Percentiles rank a stretch among this genome's conserved stretches.
Conservation (phyloP, 2,329 filamentous ascomycete genomes). For the Erysiphe pulchra region DNA sequence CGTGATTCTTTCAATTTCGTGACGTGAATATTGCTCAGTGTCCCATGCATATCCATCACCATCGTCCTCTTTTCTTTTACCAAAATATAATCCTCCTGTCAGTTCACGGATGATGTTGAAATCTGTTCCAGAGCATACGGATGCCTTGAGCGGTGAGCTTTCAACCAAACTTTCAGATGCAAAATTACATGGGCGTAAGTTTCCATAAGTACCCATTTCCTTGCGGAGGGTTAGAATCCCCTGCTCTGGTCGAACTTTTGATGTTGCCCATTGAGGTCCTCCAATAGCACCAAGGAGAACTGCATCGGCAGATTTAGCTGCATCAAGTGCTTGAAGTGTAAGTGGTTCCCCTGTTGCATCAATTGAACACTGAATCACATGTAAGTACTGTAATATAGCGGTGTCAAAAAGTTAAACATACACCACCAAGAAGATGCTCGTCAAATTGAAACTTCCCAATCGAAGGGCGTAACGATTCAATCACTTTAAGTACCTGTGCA, state of each 20-base stretch:
- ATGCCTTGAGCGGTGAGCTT: conserved; percentile 63
- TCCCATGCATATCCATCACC: conserved; percentile 54
- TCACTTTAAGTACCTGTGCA: conserved; percentile 46
- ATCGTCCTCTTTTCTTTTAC: conserved; percentile 58
- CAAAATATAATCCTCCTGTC: conserved; percentile 88
- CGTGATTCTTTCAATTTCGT: conserved; percentile 72
- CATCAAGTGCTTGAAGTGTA: conserved; percentile 57
- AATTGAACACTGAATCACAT: conserved; percentile 47
- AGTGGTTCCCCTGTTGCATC: conserved; percentile 54
- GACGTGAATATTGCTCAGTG: conserved; percentile 61
- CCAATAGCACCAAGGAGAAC: conserved; percentile 85
- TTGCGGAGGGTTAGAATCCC: conserved; percentile 78
- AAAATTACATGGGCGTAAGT: conserved; percentile 91
- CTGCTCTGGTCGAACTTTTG: conserved; percentile 70
- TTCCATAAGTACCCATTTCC: conserved; percentile 81
- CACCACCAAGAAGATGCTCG: conserved; percentile 73
- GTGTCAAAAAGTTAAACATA: conserved; percentile 22
- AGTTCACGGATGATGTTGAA: conserved; percentile 83
- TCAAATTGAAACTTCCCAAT: conserved; percentile 66
- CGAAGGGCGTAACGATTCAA: conserved; percentile 46
- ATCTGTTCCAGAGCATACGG: conserved; percentile 66
- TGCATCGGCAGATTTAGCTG: conserved; percentile 66
- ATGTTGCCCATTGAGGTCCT: conserved; percentile 89
- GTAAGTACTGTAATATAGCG: neutral
- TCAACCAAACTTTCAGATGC: conserved; percentile 66